Conservation (phyloP, 306 rosid species). For the Castanea sativa region DNA sequence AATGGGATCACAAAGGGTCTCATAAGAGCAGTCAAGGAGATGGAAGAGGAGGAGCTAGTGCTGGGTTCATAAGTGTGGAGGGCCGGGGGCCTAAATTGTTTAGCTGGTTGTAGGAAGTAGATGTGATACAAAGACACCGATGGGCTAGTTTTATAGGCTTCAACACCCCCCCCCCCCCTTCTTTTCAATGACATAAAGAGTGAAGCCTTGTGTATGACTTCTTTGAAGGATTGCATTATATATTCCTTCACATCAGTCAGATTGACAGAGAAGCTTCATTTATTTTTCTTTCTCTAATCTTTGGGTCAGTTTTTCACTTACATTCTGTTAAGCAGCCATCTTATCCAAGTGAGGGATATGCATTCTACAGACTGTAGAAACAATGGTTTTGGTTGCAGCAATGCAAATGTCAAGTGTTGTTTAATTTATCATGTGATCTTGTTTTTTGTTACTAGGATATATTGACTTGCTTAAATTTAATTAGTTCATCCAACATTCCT, state of each 20-base stretch:
- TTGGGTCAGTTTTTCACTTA: background rate
- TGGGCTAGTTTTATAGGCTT: background rate
- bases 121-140: background rate
- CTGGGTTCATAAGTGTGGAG: constrained; percentile 20
- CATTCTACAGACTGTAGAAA: background rate
- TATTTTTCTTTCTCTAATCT: background rate
- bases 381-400: background rate
- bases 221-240: background rate
- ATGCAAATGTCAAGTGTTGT: background rate
- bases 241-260: background rate
- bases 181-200: background rate
- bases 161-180: too few relatives aligned
- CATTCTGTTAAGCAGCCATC: background rate
- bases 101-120: constrained; percentile 1
- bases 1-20: constrained; percentile 70
- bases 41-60: constrained; percentile 51
- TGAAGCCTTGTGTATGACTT: background rate
- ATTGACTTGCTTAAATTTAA: too few relatives aligned
- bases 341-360: background rate
- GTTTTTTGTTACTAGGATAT: background rate
- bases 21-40: constrained; percentile 74
- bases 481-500: too few relatives aligned
- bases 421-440: background rate
- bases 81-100: constrained; percentile 19
- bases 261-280: background rate